A percentile compares a stretch with the other conserved stretches of the same genome.
Evolutionary conservation across 345 rosid genomes (phyloP).

Genomic region (Luvunga scandens): DNA sequence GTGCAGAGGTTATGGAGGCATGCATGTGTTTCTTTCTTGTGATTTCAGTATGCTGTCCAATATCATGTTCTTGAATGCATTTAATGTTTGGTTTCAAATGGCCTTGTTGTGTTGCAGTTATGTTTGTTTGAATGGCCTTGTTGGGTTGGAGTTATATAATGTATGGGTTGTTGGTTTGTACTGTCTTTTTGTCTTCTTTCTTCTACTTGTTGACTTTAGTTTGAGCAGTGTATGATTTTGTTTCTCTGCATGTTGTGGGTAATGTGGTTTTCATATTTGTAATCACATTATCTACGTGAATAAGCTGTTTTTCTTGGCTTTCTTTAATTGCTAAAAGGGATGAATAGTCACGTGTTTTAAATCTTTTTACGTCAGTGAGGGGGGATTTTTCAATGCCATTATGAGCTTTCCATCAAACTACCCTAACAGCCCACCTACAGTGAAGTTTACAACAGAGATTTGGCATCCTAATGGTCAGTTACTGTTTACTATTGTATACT

Average conservation of each 20-base stretch:
- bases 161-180: neutral
- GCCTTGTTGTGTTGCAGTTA: neutral
- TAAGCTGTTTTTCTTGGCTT: neutral
- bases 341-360: neutral
- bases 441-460: conserved; percentile 85
- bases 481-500: neutral
- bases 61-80: neutral
- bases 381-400: conserved; percentile 92
- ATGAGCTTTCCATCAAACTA: conserved; percentile 94
- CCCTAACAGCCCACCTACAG: conserved; percentile 87
- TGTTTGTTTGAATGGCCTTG: too few relatives aligned
- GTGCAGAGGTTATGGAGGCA: neutral
- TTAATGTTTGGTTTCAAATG: neutral
- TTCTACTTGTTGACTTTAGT: neutral
- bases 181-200: neutral
- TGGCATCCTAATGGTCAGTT: conserved; percentile 97
- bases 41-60: neutral
- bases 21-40: neutral
- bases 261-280: neutral
- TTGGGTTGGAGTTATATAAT: neutral
- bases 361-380: conserved; percentile 61
- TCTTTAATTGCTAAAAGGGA: neutral
- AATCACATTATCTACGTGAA: neutral
- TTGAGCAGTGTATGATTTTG: neutral
- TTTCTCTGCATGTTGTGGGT: neutral